Base-by-base conservation (phyloP, 2,329 filamentous ascomycete species). In the Neofusicoccum laricinum region DNA sequence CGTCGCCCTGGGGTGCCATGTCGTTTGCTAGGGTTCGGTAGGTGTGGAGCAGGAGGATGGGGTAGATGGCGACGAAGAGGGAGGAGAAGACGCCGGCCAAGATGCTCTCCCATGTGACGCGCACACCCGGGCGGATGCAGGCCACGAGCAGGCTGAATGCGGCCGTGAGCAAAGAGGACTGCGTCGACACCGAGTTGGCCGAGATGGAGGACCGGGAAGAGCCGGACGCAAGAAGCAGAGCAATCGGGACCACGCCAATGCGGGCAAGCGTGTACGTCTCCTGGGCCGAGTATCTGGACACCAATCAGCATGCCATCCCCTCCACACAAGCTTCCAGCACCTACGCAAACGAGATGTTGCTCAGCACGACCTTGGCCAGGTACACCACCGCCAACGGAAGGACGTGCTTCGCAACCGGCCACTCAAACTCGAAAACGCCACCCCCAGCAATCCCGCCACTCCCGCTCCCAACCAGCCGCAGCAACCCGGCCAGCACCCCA, bases 311-410 rank as follows among this genome's bases (percentile, higher is more conserved):
- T 19, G 30, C 8, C n/a, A n/a, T 34, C 25, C 38, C 34, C 19
- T 62, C 40, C 40, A 63, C 55, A 32, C 51, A 63, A 49, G 12
- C 6, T 12, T 38, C 55, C 34, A 48, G 41, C 8, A 62, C 14
- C 66, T 76, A 82, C 78, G 82, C 81, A 67, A 84, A 85, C 3
- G 82, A 83, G 63, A 84, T 77, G 71, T 85, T 85, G 68, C 81
- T 84, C 17, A 85, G 75, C 15, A 82, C 73, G 34, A 84, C 76
- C 68, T 83, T 84, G 32, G 78, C 76, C 30, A 84, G 74, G 65
- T 82, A 85, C 55, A 84, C 77, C 12, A 82, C 71, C 0, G 83
- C 80, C 8, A 83, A 71, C 12, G 82, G 82, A 1, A 84, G 71
- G 19, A 82, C 80, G 63, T 80, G 78, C 65, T 78, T 79, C 0